Evolutionary conservation across 805 yeast species (phyloP), one percentile per base, ranked within the genome.

Genomic region (Yarrowia osloensis): DNA sequence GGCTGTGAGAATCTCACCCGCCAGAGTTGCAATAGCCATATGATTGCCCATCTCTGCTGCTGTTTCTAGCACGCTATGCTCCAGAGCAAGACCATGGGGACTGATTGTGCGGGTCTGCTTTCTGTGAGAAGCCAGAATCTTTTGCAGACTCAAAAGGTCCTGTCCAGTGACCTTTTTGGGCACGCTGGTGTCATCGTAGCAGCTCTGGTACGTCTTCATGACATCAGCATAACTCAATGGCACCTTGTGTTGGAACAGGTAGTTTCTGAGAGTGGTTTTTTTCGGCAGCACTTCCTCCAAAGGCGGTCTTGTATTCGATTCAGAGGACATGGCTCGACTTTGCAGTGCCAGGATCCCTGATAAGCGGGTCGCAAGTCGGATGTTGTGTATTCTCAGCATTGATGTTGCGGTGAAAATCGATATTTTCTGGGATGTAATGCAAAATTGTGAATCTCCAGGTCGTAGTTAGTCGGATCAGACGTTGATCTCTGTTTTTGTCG

Each of bases 1-100:
- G 15, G 35, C 28, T 6, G 67, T 65, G 19, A 73, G 49, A 17
- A 71, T 70, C 15, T 66, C 47, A 70, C 87, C 91, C 3, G 94
- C 86, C 22, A 93, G 75, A 13, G 90, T 79, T 0, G 94, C 81
- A 24, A 92, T 84, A 0, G 97, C 97, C 75, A 91, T 91, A 70
- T 86, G 84, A 72, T 89, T 86, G 0, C 97, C 97, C 72, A 85
- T 72, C 72, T 90, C 96, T 0, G 97, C 97, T 15, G 97, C 91
- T 63, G 82, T 83, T 68, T 91, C 96, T n/a, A 92, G 82, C 22
- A 93, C 75, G 70, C 85, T 87, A 70, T 86, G 85, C 73, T 92
- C 97, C 39, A 91, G 77, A 15, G 79, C 84, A 5, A 88, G 78
- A 22, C 88, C 77, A 69, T 86, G 78, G 63, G 74, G 82, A 71